Conservation (phyloP, 2,329 filamentous ascomycete genomes). For the Fusarium sororula region DNA sequence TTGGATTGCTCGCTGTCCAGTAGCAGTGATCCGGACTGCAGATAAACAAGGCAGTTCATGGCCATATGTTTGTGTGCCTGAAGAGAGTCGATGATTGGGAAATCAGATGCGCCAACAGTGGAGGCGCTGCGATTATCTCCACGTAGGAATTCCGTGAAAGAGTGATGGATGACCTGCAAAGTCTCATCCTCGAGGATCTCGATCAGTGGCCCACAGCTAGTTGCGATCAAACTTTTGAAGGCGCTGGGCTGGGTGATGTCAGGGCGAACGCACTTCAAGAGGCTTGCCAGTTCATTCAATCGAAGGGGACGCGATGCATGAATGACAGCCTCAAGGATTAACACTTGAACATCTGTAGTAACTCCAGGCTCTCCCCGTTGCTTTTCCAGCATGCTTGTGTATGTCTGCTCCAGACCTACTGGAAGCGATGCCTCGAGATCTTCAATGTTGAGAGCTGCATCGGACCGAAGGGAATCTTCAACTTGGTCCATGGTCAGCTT, state of each 20-base stretch:
- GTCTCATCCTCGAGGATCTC: conserved; percentile 57
- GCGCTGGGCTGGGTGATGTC: conserved; percentile 12
- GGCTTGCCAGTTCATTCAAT: conserved; percentile 48
- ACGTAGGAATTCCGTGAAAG: conserved; percentile 57
- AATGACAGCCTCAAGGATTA: conserved; percentile 51
- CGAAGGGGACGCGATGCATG: conserved; percentile 52
- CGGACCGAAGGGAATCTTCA: neutral
- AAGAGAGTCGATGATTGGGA: conserved; percentile 27
- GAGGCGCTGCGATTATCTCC: conserved; percentile 30
- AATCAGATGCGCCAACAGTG: neutral
- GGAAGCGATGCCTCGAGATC: conserved; percentile 27
- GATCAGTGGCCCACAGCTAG: conserved; percentile 52
- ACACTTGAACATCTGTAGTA: conserved; percentile 44
- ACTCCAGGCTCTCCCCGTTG: conserved; percentile 45
- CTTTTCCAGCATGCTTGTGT: conserved; percentile 49
- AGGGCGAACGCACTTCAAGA: conserved; percentile 38
- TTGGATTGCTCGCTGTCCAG: conserved; percentile 1
- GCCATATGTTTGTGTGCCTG: conserved; percentile 34
- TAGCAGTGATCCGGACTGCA: conserved; percentile 27
- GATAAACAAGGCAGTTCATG: conserved; percentile 26
- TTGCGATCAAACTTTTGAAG: conserved; percentile 48
- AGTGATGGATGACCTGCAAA: conserved; percentile 57
- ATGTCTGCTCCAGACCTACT: conserved; percentile 39
- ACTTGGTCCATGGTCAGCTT: conserved; percentile 39
- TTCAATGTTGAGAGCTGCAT: neutral